These are phyloP conservation scores for Purshia tridentata DNA, from an alignment of 306 rosid species.

Conservation along the genomic window DNA sequence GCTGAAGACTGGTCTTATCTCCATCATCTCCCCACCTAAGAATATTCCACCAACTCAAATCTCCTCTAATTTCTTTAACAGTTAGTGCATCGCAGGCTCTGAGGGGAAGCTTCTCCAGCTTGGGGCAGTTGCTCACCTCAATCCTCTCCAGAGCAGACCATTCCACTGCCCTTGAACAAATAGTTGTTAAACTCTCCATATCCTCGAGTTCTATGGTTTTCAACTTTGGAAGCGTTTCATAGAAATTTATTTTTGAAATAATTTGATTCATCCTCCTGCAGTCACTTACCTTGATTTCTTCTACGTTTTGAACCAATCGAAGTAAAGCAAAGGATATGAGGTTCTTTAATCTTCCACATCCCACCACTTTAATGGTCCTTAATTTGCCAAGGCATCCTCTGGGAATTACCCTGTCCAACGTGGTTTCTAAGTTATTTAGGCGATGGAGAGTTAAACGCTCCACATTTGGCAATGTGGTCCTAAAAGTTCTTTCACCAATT, in stretches of 20 bases:
- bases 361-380: constrained; percentile 2
- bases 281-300: constrained; percentile 14
- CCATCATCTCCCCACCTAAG: neutral
- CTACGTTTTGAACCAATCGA: constrained; percentile 17
- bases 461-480: constrained; percentile 19
- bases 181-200: constrained; percentile 17
- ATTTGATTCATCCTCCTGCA: constrained; percentile 20
- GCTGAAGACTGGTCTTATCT: constrained; percentile 11
- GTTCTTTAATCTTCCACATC: constrained; percentile 6
- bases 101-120: constrained; percentile 6
- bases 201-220: constrained; percentile 4
- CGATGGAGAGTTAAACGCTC: constrained; percentile 7
- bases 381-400: constrained; percentile 18
- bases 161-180: neutral
- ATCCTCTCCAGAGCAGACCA: constrained; percentile 6
- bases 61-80: constrained; percentile 24
- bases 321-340: constrained; percentile 17
- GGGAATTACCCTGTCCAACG: neutral
- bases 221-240: constrained; percentile 19
- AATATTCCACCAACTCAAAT: constrained; percentile 12
- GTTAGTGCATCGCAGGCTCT: neutral
- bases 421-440: constrained; percentile 7
- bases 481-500: neutral
- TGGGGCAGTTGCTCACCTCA: constrained; percentile 18
- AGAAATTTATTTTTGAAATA: neutral